These are phyloP conservation scores for Penium margaritaceum DNA, from an alignment of 139 green algal species.

Conservation along the genomic window DNA sequence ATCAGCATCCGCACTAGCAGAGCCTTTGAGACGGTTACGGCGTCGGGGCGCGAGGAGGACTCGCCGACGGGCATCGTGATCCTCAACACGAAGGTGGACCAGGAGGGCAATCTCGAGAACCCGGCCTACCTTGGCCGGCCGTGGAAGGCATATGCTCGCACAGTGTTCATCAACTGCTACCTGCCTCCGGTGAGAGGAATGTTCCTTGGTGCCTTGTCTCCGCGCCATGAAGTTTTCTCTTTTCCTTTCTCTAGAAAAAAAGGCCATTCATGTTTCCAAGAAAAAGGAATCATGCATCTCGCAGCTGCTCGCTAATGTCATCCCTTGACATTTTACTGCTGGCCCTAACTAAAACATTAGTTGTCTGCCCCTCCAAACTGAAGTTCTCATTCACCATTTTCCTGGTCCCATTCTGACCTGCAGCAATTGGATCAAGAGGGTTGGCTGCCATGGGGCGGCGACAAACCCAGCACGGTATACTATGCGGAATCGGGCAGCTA, in stretches of 20 bases:
- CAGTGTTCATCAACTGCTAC: constrained; percentile 5
- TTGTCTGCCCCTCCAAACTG: too few species aligned
- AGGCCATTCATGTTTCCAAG: too few species aligned
- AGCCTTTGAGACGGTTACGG: constrained; percentile 10
- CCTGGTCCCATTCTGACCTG: background rate
- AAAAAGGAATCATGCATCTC: too few species aligned
- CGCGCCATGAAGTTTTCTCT: background rate
- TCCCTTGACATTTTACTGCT: too few species aligned
- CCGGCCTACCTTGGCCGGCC: constrained; percentile 10
- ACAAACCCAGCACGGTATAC: background rate
- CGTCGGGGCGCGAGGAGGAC: background rate
- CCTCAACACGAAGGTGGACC: background rate
- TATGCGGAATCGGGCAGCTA: constrained; percentile 7
- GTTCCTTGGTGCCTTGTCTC: background rate
- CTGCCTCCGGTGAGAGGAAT: background rate
- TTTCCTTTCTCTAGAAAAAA: too few species aligned
- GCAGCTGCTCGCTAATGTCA: too few species aligned
- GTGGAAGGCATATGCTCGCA: background rate
- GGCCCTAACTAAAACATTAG: too few species aligned
- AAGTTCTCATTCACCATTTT: too few species aligned
- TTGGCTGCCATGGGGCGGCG: background rate
- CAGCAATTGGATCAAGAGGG: background rate
- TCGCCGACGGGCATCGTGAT: background rate
- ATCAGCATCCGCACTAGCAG: background rate
- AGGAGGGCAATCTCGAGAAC: background rate